A percentile compares a stretch with the other conserved stretches of the same genome.
Conservation (phyloP, 352 stramenopile species). For the Pythium angustatum region DNA sequence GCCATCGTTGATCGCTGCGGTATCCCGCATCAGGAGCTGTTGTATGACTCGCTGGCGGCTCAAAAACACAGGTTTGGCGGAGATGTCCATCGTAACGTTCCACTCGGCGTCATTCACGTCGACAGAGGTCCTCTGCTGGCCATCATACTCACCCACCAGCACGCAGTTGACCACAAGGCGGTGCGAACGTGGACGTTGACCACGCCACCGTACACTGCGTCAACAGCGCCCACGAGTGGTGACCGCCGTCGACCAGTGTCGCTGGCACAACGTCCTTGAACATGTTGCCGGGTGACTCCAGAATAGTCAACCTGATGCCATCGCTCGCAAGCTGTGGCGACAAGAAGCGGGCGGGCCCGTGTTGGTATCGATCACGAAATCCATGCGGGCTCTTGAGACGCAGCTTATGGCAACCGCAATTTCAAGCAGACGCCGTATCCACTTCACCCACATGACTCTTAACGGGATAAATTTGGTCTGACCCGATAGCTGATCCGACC, state of each 20-base stretch:
- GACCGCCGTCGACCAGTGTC: constrained; percentile 47
- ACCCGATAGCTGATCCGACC: no score
- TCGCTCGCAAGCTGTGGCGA: constrained; percentile 62
- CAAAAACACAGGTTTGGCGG: constrained; percentile 63
- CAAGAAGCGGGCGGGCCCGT: constrained; percentile 60
- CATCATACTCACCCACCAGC: constrained; percentile 31
- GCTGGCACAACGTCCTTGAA: constrained; percentile 27
- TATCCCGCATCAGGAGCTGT: constrained; percentile 66
- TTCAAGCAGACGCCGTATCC: no score
- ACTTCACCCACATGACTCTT: no score
- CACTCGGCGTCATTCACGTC: constrained; percentile 48
- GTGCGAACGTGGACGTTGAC: constrained; percentile 54
- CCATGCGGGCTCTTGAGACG: constrained; percentile 52
- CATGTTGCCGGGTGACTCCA: constrained; percentile 50
- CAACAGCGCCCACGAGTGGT: constrained; percentile 51
- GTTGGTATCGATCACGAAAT: constrained; percentile 65
- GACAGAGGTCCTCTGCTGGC: constrained; percentile 40
- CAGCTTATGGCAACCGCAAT: no score
- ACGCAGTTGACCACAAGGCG: constrained; percentile 77
- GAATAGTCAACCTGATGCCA: constrained; percentile 52
- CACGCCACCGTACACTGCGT: constrained; percentile 42
- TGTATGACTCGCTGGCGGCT: constrained; percentile 69
- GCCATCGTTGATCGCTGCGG: constrained; percentile 48
- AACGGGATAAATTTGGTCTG: no score
- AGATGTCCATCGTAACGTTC: constrained; percentile 63